Evolutionary conservation across 1,284 basidiomycete genomes (phyloP).

Genomic region (Bondarzewia mesenterica): DNA sequence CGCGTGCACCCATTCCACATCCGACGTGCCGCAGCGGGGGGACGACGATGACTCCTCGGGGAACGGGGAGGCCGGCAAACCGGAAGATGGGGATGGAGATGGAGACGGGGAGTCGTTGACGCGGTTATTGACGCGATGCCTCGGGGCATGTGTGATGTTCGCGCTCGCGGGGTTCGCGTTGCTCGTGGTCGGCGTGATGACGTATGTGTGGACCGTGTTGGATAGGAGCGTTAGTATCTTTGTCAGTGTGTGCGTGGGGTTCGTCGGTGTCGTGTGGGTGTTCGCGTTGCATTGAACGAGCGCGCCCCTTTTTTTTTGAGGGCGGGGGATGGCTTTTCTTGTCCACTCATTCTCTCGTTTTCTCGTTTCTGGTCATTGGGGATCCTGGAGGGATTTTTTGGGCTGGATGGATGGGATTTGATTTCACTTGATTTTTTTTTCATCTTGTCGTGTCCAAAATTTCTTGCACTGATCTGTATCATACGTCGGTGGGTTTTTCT

Average conservation of each 20-base stretch:
- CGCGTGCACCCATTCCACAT: neutral
- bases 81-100: no score
- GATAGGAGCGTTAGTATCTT: slow-evolving; percentile 23
- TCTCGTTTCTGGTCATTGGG: no score
- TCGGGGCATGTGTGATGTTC: slow-evolving; percentile 24
- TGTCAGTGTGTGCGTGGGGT: slow-evolving; percentile 22
- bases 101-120: slow-evolving; percentile 18
- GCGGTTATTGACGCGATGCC: slow-evolving; percentile 23
- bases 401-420: no score
- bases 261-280: slow-evolving; percentile 18
- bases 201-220: slow-evolving; percentile 26
- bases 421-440: no score
- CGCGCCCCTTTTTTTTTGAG: no score
- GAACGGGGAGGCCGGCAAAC: neutral
- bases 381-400: no score
- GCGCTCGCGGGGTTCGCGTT: slow-evolving; percentile 25
- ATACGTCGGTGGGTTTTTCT: no score
- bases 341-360: no score
- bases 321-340: no score
- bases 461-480: no score
- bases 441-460: no score
- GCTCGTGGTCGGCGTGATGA: slow-evolving; percentile 25
- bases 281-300: slow-evolving; percentile 14
- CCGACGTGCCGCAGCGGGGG: neutral
- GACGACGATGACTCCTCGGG: neutral